Evolutionary conservation across 2,329 filamentous ascomycete species (phyloP), one percentile per base, ranked within the genome.

Genomic region (Emergomyces pasteurianus): DNA sequence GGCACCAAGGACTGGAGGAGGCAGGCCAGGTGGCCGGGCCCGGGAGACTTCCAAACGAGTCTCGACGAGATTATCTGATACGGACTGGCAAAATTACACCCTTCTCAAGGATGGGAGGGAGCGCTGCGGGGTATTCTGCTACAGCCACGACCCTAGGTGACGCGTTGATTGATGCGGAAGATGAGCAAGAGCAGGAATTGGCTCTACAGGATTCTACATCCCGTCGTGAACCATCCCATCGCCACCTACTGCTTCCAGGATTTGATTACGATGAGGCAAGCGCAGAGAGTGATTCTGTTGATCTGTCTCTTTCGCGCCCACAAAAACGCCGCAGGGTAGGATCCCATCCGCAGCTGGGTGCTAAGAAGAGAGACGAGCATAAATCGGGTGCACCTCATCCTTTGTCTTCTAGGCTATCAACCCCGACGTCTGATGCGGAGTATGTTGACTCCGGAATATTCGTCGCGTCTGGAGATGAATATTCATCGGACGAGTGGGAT

Each of bases 51-150:
- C 85, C 89, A 1, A 89, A 89, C 63, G 94, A 97, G 76, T 90
- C 83, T 28, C 86, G 90, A 63, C 84, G 92, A 58, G 92, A 96
- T 54, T 99, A 89, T 71, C 82, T 99, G 54, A 94, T 99, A 56
- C 86, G 94, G 34, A 99, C 92, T 0, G 94, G 94, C 63, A 97
- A 97, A 75, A 97, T 99, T 66, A 99, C 94, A 0, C 94, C 94
- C 0, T 99, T 99, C 69, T 89, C 91, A 8, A 89, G 87, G 64
- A 83, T 95, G 67, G 85, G 85, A 31, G 81, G 83, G 16, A 80
- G 85, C 1, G 54, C 23, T 34, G 55, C 28, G 21, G 46, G 58
- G 18, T 59, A 56, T 28, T 12, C 21, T 16, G 23, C 21, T 14
- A 31, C 40, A 23, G 80, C 69, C 28, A 87, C 87, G 1, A 86